Percentiles rank a stretch among this genome's conserved stretches.
Evolutionary conservation across 805 yeast species (phyloP).

Genomic region (Spathaspora girioi): DNA sequence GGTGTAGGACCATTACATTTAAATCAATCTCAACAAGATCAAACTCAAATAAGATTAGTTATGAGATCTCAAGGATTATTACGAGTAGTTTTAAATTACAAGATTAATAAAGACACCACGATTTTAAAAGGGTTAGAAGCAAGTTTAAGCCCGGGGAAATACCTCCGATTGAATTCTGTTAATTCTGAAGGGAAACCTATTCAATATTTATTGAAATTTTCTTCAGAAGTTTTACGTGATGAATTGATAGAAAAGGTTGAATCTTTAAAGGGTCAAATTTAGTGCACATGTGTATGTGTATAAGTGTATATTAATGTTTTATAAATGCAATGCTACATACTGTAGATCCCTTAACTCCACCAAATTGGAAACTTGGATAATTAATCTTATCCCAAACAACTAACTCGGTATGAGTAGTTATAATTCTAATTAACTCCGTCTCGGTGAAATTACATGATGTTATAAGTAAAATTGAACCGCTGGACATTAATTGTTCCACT

Average conservation of each 20-base stretch:
- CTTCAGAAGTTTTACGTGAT: conserved; percentile 56
- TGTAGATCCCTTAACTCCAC: conserved; percentile 85
- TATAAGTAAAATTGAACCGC: conserved; percentile 59
- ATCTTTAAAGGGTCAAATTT: conserved; percentile 18
- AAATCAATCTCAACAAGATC: conserved; percentile 44
- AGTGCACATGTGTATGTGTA: neutral
- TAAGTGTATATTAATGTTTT: conserved; percentile 17
- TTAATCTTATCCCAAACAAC: conserved; percentile 61
- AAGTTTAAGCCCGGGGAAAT: conserved; percentile 80
- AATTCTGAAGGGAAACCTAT: conserved; percentile 61
- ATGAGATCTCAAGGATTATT: conserved; percentile 90
- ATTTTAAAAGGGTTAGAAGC: conserved; percentile 80
- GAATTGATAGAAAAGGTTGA: conserved; percentile 52
- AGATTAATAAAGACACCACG: conserved; percentile 59
- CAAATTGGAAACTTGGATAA: conserved; percentile 84
- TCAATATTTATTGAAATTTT: conserved; percentile 79
- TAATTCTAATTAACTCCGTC: conserved; percentile 58
- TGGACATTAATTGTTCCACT: conserved; percentile 53
- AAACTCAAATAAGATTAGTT: conserved; percentile 59
- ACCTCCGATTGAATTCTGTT: conserved; percentile 67
- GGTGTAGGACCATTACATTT: conserved; percentile 88
- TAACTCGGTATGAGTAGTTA: conserved; percentile 44
- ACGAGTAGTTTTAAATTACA: conserved; percentile 76
- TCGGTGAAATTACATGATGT: conserved; percentile 95
- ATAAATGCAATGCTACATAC: conserved; percentile 83